These are phyloP conservation scores for Calonectria fujianensis DNA, from an alignment of 2,329 filamentous ascomycete genomes.

Conservation along the genomic window DNA sequence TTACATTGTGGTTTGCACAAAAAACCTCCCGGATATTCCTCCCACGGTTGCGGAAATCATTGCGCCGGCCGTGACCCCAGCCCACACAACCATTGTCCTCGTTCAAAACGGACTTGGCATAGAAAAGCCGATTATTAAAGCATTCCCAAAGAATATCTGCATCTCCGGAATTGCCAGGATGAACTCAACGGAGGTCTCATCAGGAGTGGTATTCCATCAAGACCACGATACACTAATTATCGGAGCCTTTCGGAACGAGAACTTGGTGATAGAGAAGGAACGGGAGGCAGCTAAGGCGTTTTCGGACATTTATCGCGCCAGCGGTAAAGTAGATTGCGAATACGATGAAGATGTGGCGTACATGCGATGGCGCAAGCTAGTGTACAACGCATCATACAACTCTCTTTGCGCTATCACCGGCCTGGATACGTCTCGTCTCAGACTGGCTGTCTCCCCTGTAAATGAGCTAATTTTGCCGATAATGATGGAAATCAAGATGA, in stretches of 20 bases:
- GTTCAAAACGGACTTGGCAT: conserved; percentile 79
- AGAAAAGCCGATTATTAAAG: conserved; percentile 69
- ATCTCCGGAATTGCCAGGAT: conserved; percentile 73
- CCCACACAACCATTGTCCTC: conserved; percentile 71
- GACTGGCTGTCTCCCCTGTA: background rate
- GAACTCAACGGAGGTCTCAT: conserved; percentile 63
- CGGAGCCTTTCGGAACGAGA: background rate
- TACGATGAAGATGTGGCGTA: conserved; percentile 64
- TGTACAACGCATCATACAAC: conserved; percentile 71
- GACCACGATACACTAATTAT: conserved; percentile 17
- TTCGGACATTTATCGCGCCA: conserved; percentile 16
- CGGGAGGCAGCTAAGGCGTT: background rate
- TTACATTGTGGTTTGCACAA: conserved; percentile 74
- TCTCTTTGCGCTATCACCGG: conserved; percentile 16
- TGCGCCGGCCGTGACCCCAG: conserved; percentile 68
- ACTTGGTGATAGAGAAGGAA: background rate
- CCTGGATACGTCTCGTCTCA: background rate
- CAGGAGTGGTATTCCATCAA: conserved; percentile 16
- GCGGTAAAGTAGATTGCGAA: conserved; percentile 63
- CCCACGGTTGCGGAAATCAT: conserved; percentile 70
- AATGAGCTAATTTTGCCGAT: conserved; percentile 12
- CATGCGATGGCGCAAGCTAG: conserved; percentile 69
- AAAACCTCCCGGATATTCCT: conserved; percentile 73
- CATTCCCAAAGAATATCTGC: conserved; percentile 70
- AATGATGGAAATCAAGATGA: conserved; percentile 19